phyloP scores from a whole-genome alignment of 305 asterid species.

The Stenogyne calaminthoides region DNA sequence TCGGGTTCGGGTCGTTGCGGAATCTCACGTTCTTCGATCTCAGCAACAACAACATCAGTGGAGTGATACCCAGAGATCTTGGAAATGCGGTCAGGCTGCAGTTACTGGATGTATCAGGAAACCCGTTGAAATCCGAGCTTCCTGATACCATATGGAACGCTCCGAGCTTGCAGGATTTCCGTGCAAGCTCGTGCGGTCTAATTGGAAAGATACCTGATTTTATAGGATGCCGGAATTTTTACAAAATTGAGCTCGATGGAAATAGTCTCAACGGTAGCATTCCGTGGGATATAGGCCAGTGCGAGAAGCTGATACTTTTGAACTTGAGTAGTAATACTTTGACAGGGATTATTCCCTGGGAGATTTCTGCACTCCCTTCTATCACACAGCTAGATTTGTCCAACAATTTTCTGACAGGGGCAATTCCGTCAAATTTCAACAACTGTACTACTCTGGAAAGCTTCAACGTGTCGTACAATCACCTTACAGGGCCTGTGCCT shows the following conservation, averaged over 20 bases:
- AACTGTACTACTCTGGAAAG: conserved; percentile 71
- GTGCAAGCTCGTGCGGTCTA: conserved; percentile 50
- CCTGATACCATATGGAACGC: conserved; percentile 73
- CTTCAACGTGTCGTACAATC: conserved; percentile 85
- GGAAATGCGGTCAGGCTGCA: conserved; percentile 58
- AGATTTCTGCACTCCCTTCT: conserved; percentile 70
- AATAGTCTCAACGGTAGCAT: conserved; percentile 71
- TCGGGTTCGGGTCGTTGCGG: conserved; percentile 68
- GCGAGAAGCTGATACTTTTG: conserved; percentile 66
- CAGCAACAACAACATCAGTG: conserved; percentile 62
- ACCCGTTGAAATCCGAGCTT: conserved; percentile 51
- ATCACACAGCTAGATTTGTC: conserved; percentile 80
- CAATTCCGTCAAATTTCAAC: conserved; percentile 74
- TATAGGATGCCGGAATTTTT: conserved; percentile 58
- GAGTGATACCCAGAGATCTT: conserved; percentile 70
- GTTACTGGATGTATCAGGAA: conserved; percentile 63
- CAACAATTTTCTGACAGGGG: conserved; percentile 64
- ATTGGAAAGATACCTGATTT: conserved; percentile 71
- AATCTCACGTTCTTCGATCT: conserved; percentile 72
- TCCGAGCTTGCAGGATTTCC: conserved; percentile 58
- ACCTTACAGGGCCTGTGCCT: conserved; percentile 85
- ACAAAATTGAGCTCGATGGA: conserved; percentile 68
- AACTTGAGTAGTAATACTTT: conserved; percentile 57
- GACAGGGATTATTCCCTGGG: conserved; percentile 90
- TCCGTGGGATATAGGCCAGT: conserved; percentile 83